A percentile compares a stretch with the other conserved stretches of the same genome.
phyloP scores from a whole-genome alignment of 2,329 filamentous ascomycete species.

The Tolypocladium amazonense region DNA sequence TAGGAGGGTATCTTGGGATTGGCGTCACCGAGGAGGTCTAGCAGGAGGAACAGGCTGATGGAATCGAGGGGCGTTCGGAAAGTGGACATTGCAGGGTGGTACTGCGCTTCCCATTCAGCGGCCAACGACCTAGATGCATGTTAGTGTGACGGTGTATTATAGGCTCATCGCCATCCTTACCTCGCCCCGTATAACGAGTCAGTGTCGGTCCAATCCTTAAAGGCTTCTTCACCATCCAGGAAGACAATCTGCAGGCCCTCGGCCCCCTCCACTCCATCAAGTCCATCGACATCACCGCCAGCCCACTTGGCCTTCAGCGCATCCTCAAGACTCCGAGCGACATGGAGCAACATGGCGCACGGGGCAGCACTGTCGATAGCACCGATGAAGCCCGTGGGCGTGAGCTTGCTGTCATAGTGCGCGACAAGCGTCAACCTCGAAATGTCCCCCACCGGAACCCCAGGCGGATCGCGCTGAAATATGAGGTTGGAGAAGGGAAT shows the following conservation, averaged over 20 bases:
- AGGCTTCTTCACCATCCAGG: slow-evolving; percentile 91
- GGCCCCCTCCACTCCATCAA: slow-evolving; percentile 55
- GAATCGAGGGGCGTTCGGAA: slow-evolving; percentile 65
- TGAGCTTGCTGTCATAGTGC: slow-evolving; percentile 82
- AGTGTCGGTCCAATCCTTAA: slow-evolving; percentile 62
- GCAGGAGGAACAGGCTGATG: slow-evolving; percentile 82
- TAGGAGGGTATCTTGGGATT: slow-evolving; percentile 70
- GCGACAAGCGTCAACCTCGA: slow-evolving; percentile 78
- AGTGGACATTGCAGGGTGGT: slow-evolving; percentile 61
- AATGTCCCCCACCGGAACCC: slow-evolving; percentile 62
- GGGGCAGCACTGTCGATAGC: slow-evolving; percentile 90
- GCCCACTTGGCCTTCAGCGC: slow-evolving; percentile 77
- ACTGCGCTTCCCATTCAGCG: slow-evolving; percentile 63
- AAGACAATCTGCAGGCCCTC: slow-evolving; percentile 82
- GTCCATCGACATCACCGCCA: slow-evolving; percentile 56
- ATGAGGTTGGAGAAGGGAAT: slow-evolving; percentile 84
- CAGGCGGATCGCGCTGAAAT: slow-evolving; percentile 79
- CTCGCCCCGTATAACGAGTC: slow-evolving; percentile 87
- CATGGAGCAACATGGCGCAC: slow-evolving; percentile 87
- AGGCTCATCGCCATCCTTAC: slow-evolving; percentile 27
- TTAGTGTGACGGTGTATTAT: not conserved
- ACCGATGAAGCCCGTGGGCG: slow-evolving; percentile 79
- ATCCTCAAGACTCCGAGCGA: slow-evolving; percentile 67
- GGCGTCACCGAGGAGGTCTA: slow-evolving; percentile 71
- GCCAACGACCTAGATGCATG: slow-evolving; percentile 51